Evolutionary conservation across 768 basidiomycete species (phyloP), one percentile per base, ranked within the genome.

Genomic region (Brasilioporus rufonigricans): DNA sequence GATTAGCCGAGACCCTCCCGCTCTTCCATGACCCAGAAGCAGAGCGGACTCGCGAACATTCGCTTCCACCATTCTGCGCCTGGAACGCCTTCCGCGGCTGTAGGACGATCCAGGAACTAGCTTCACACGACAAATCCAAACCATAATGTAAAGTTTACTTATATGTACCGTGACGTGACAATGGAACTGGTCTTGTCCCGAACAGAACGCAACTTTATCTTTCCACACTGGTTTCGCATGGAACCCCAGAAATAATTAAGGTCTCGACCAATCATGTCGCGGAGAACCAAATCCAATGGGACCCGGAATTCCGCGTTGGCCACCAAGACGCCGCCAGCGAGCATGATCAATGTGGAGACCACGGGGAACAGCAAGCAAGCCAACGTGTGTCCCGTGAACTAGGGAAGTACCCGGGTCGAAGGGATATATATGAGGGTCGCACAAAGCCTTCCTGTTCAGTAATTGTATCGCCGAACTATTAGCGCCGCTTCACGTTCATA

Each of bases 101-200:
- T 61, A 70, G 61, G 68, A 59, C 58, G 53, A 68, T 70, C 68
- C 62, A 72, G 68, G 65, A 29, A 66, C 60, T 59, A 56, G 58
- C 31, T 53, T 36, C 57, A 58, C 43, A 46, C 52, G 50, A 50
- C 48, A 10, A 50, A 23, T 46, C 36, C 27, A 43, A 61, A 61
- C 61, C 53, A 32, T 65, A 64, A 66, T 57, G 62, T 55, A 65
- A 51, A 67, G 44, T 57, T 65, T 57, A 57, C 61, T 57, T 52
- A 39, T 57, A 53, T 53, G 39, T 52, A 32, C 21, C 35, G 63
- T 68, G 66, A 57, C 64, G 64, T 61, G 59, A 56, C 59, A 55
- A n/a, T 53, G 60, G 33, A 48, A 51, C 21, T 49, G 21, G 12
- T 36, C 43, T 32, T 47, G 23, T 52, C n/a, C 53, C 52, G 38